phyloP scores from a whole-genome alignment of 2,329 filamentous ascomycete genomes.

The Hymenoscyphus linearis region DNA sequence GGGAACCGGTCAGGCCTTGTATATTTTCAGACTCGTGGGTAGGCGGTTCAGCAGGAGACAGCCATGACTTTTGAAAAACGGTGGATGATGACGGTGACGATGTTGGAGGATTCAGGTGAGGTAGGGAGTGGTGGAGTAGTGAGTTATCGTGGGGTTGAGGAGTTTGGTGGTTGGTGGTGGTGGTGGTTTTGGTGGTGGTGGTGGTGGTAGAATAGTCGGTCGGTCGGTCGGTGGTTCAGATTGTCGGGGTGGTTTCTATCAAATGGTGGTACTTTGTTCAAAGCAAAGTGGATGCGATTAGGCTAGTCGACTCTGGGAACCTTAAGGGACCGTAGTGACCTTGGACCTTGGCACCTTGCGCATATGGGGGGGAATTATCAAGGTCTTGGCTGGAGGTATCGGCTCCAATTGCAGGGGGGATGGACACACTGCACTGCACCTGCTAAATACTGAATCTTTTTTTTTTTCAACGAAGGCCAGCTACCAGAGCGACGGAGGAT shows the following conservation, averaged over 20 bases:
- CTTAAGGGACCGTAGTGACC: no score
- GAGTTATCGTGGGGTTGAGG: not conserved
- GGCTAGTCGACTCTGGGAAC: not conserved
- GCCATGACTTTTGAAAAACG: constrained; percentile 1
- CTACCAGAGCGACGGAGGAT: not conserved
- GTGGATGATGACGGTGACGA: not conserved
- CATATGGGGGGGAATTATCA: no score
- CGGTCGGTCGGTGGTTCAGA: not conserved
- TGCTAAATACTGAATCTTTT: no score
- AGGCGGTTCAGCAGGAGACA: constrained; percentile 5
- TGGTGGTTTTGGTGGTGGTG: not conserved
- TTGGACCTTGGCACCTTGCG: not conserved
- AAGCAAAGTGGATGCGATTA: not conserved
- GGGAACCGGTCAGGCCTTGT: constrained; percentile 26
- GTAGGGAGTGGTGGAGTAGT: not conserved
- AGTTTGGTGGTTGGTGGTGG: not conserved
- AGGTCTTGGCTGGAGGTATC: not conserved
- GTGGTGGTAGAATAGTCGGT: not conserved
- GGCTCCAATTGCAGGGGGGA: not conserved
- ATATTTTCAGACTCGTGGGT: not conserved
- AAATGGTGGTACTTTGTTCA: not conserved
- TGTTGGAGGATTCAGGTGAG: constrained; percentile 5
- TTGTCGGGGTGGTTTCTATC: not conserved
- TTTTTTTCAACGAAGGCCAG: no score
- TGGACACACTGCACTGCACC: not conserved